Conservation (phyloP, 176 grass and related monocot genomes). For the Musa troglodytarum region DNA sequence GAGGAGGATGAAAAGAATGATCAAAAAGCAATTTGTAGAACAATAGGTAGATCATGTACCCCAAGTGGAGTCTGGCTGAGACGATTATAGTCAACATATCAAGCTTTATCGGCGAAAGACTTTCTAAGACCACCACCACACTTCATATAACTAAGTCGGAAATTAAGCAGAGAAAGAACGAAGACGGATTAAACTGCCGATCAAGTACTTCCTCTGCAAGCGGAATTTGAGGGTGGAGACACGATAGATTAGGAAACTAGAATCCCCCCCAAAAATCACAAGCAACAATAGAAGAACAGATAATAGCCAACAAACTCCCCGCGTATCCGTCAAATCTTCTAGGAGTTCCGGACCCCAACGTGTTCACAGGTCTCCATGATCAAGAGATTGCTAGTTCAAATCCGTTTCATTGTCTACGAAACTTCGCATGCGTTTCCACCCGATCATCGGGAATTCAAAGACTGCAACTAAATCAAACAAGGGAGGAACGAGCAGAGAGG, state of each 20-base stretch:
- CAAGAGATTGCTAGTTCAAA: not conserved
- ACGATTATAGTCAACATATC: not conserved
- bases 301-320: not conserved
- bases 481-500: not conserved
- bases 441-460: not conserved
- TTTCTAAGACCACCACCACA: not conserved
- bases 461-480: conserved; percentile 11
- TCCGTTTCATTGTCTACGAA: not conserved
- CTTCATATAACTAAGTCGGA: not conserved
- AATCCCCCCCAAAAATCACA: not conserved
- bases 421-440: not conserved
- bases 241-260: not conserved
- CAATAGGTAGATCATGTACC: not conserved
- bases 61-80: not conserved
- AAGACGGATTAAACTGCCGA: not conserved
- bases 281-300: not conserved
- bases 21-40: not conserved
- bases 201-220: not conserved
- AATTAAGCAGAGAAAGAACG: not conserved
- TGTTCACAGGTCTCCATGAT: not conserved
- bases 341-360: not conserved
- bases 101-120: not conserved
- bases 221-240: not conserved
- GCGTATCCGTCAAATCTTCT: not conserved
- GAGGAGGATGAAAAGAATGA: not conserved